Conservation (phyloP, 2,329 filamentous ascomycete genomes). For the Aspergillus felis region DNA sequence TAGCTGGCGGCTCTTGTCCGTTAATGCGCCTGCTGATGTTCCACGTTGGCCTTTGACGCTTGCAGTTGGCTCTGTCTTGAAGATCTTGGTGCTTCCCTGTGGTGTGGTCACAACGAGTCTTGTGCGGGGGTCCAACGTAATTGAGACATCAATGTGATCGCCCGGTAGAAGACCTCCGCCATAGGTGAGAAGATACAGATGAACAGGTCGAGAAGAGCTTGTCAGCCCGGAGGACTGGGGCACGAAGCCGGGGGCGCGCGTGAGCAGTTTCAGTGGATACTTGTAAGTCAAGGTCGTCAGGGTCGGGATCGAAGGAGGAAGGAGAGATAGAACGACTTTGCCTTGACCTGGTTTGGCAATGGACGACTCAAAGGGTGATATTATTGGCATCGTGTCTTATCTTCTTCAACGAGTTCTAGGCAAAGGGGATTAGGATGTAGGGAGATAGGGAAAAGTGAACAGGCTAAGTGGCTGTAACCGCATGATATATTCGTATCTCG, state of each 20-base stretch:
- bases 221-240: conserved; percentile 43
- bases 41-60: conserved; percentile 26
- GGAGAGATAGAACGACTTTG: conserved; percentile 65
- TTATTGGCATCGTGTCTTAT: conserved; percentile 31
- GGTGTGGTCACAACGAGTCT: conserved; percentile 60
- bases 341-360: conserved; percentile 74
- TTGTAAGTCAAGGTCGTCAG: conserved; percentile 77
- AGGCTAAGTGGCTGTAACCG: conserved; percentile 5
- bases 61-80: conserved; percentile 61
- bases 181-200: conserved; percentile 89
- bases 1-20: conserved; percentile 45
- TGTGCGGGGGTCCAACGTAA: conserved; percentile 61
- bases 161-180: conserved; percentile 89
- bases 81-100: conserved; percentile 89
- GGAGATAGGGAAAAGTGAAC: conserved; percentile 1
- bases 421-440: not conserved
- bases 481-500: conserved; percentile 4
- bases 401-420: conserved; percentile 4
- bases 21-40: conserved; percentile 35
- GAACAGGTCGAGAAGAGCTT: conserved; percentile 53
- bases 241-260: conserved; percentile 64
- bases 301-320: conserved; percentile 68
- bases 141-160: conserved; percentile 70
- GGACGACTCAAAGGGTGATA: conserved; percentile 73
- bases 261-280: conserved; percentile 91